phyloP scores from a whole-genome alignment of 768 basidiomycete genomes.

The Suillus tomentosus region DNA sequence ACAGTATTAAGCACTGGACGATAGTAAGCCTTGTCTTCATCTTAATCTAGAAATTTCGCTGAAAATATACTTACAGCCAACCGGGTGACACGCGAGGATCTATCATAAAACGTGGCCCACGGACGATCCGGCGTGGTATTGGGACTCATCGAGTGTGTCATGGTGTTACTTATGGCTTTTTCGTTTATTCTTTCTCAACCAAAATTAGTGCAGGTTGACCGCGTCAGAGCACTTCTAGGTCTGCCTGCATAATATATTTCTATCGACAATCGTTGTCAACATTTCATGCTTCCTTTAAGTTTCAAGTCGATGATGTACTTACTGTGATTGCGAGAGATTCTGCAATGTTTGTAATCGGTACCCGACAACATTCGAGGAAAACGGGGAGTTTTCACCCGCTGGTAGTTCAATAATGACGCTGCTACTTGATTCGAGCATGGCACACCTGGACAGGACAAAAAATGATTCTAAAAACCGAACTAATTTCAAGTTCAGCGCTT shows the following conservation, averaged over 20 bases:
- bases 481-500: neutral
- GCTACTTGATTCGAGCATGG: neutral
- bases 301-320: neutral
- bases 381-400: neutral
- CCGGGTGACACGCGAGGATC: neutral
- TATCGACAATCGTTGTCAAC: neutral
- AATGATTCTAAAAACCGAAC: neutral
- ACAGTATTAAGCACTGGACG: neutral
- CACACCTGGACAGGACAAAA: too few species aligned
- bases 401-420: neutral
- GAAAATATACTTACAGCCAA: neutral
- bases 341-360: neutral
- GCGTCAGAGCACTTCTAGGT: neutral
- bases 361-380: neutral
- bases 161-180: neutral
- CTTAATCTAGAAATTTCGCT: neutral
- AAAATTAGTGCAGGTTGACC: neutral
- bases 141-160: neutral
- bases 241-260: neutral
- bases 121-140: neutral
- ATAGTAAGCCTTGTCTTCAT: neutral
- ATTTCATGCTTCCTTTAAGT: neutral
- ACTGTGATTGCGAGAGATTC: neutral
- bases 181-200: neutral
- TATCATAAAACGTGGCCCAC: neutral